These are phyloP conservation scores for Baudoinia panamericana DNA, from an alignment of 495 filamentous ascomycete species.

Conservation along the genomic window DNA sequence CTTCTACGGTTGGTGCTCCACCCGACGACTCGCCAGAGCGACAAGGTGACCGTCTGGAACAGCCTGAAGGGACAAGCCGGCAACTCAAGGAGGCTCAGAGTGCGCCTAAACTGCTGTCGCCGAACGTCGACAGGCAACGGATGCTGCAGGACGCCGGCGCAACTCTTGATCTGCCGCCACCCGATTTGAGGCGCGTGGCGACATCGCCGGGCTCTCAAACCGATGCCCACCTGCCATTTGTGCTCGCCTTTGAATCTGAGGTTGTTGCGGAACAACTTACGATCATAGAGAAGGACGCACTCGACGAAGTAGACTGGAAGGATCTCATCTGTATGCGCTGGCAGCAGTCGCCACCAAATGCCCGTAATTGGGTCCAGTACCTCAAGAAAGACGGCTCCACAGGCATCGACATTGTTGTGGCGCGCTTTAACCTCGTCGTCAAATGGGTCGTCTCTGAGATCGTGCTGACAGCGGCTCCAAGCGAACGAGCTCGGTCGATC, in stretches of 20 bases:
- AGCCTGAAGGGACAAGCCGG: slow-evolving; percentile 1
- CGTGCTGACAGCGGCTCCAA: slow-evolving; percentile 65
- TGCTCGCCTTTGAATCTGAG: slow-evolving; percentile 82
- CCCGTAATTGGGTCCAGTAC: slow-evolving; percentile 84
- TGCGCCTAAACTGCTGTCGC: slow-evolving; percentile 17
- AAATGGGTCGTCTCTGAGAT: slow-evolving; percentile 94
- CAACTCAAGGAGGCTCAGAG: slow-evolving; percentile 16
- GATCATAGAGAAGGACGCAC: slow-evolving; percentile 86
- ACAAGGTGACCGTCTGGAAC: slow-evolving; percentile 2
- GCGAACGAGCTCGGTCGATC: slow-evolving; percentile 57
- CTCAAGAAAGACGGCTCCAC: slow-evolving; percentile 65
- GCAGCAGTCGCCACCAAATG: slow-evolving; percentile 55
- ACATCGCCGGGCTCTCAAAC: slow-evolving; percentile 5
- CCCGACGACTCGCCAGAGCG: slow-evolving; percentile 9
- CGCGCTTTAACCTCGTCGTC: slow-evolving; percentile 92
- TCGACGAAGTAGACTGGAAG: slow-evolving; percentile 95
- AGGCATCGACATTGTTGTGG: slow-evolving; percentile 90
- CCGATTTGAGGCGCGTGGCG: slow-evolving; percentile 2
- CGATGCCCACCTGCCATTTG: slow-evolving; percentile 69
- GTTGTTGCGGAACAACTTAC: slow-evolving; percentile 88
- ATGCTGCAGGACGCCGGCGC: background rate
- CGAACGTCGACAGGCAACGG: slow-evolving; percentile 6
- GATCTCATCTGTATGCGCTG: slow-evolving; percentile 91
- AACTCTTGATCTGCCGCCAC: background rate
- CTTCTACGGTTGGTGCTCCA: slow-evolving; percentile 14